Evolutionary conservation across 163 green algal species (phyloP), one percentile per base, ranked within the genome.

Genomic region (Coccomyxa subellipsoidea): DNA sequence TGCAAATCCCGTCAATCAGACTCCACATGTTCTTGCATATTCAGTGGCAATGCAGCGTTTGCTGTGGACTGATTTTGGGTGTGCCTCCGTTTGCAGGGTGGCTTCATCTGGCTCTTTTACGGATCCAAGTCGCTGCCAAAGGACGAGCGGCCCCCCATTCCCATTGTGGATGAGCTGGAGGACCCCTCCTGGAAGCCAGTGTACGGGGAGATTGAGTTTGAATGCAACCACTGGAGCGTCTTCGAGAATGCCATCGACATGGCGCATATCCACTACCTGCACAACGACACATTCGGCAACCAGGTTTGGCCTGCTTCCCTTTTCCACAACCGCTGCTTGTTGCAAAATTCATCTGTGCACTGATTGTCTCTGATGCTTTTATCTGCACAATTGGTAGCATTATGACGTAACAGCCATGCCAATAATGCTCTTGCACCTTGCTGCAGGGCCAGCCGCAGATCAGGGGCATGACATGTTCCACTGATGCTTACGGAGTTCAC

Each of bases 181-280:
- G 92, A 92, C 84, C 91, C 91, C 32, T 40, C 53, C 1, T 97
- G 93, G 93, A 83, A 86, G 38, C 79, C 93, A 2, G 91, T 95
- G n/a, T 95, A 93, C 77, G 91, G 90, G 54, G 89, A 95, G 86
- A 93, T 97, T n/a, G 91, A 95, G 88, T 96, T 97, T 80, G 84
- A 95, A 7, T 93, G 87, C 79, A 84, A 86, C 10, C 92, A 96
- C 87, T 96, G 90, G 66, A 40, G 80, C 31, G 92, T 95, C 73
- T 95, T 95, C 89, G 90, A 95, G 82, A 95, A 95, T 82, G 92
- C 92, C 54, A 92, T 96, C 38, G 93, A 97, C 89, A 93, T 97
- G 89, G 91, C 92, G 7, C 93, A 96, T 87, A 97, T 97, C 87
- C 93, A 97, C 84, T 97, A 95, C 91, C 82, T 97, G 83, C 93